Percentiles rank a stretch among this genome's conserved stretches.
Conservation (phyloP, 306 rosid genomes). For the Acacia crassicarpa region DNA sequence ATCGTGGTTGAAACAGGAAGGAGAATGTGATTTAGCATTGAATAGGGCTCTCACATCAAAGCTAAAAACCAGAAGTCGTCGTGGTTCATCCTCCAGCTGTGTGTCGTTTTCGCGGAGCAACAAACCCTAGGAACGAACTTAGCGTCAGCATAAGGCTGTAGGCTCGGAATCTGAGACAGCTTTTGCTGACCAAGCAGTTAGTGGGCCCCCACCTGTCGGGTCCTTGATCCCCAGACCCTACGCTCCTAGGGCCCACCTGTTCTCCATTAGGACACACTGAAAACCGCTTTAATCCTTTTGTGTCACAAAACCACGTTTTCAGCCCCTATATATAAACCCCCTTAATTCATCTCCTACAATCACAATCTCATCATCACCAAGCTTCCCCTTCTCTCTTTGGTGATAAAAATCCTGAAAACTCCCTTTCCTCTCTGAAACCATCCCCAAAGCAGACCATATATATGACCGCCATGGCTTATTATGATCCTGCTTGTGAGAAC, state of each 20-base stretch:
- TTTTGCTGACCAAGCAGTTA: conserved; percentile 44
- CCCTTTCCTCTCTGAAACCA: background rate
- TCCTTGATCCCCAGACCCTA: background rate
- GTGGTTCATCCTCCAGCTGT: conserved; percentile 49
- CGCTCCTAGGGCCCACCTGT: conserved; percentile 51
- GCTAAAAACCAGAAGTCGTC: background rate
- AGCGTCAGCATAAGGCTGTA: background rate
- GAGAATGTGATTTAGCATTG: background rate
- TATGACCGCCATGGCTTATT: conserved; percentile 44
- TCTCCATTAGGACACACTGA: background rate
- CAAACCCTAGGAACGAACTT: background rate
- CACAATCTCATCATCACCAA: background rate
- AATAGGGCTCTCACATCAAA: background rate
- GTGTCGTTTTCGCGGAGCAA: conserved; percentile 36
- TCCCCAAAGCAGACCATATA: background rate
- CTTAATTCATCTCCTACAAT: background rate
- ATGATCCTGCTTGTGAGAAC: conserved; percentile 43
- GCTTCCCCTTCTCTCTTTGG: background rate
- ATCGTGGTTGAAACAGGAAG: background rate
- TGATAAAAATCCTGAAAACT: background rate
- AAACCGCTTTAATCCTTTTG: background rate
- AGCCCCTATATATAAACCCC: background rate
- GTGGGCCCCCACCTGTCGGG: conserved; percentile 49
- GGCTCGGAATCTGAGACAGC: conserved; percentile 23
- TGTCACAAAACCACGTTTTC: background rate